These are phyloP conservation scores for Backusella parvicylindrica DNA, from an alignment of 192 early-diverging fungal species.

Conservation along the genomic window DNA sequence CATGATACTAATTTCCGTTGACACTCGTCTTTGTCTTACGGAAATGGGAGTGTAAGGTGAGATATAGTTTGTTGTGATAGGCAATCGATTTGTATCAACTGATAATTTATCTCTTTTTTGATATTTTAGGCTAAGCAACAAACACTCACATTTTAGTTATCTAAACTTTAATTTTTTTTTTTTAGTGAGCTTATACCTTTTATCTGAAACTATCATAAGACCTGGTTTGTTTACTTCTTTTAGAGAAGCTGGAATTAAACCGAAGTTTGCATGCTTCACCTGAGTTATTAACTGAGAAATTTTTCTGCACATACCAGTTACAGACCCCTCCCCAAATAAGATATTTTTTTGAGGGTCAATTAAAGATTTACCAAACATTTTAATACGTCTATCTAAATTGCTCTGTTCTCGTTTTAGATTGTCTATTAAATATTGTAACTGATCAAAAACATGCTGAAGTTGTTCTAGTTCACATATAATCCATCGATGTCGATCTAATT, in stretches of 20 bases:
- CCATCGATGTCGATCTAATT: conserved; percentile 41
- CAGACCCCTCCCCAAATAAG: conserved; percentile 21
- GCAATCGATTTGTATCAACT: neutral
- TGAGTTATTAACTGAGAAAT: conserved; percentile 30
- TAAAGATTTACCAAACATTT: conserved; percentile 30
- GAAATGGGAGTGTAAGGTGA: neutral
- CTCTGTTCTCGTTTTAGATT: conserved; percentile 45
- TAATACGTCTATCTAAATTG: conserved; percentile 33
- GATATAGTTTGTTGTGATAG: neutral
- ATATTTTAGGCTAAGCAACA: neutral
- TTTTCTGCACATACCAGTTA: conserved; percentile 28
- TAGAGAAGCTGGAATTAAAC: neutral
- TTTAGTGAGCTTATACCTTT: neutral
- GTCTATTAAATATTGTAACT: conserved; percentile 38
- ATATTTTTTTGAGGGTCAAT: conserved; percentile 32
- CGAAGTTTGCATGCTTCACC: conserved; percentile 17
- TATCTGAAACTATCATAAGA: neutral
- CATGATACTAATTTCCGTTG: neutral
- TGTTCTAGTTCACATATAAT: conserved; percentile 49
- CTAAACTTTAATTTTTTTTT: neutral
- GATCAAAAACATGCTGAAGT: conserved; percentile 35
- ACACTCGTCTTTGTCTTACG: neutral
- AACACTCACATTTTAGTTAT: neutral
- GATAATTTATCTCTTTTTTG: neutral
- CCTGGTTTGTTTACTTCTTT: neutral